Conservation (phyloP, 140 eudicot genomes). For the Cichorium intybus region DNA sequence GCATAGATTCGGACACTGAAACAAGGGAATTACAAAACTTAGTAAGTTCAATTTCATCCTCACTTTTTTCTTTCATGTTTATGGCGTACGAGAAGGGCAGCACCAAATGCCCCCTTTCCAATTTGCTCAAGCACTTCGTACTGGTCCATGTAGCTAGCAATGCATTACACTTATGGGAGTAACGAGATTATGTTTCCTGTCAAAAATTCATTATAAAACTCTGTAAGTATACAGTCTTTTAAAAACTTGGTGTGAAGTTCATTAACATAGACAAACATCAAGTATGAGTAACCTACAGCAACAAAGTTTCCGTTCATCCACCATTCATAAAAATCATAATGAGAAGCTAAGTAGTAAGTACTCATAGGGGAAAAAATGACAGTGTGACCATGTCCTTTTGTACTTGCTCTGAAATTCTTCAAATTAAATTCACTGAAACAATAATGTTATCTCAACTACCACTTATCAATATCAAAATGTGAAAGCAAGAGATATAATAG, state of each 20-base stretch:
- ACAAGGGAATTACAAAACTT: background rate
- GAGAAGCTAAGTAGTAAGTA: conserved; percentile 8
- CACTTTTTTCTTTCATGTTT: conserved; percentile 94
- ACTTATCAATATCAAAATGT: background rate
- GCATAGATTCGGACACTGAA: background rate
- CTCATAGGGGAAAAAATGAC: background rate
- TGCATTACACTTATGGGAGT: conserved; percentile 24
- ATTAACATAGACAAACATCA: background rate
- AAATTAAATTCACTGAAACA: conserved; percentile 7
- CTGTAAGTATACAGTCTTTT: conserved; percentile 24
- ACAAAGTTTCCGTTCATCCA: conserved; percentile 2
- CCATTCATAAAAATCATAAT: conserved; percentile 12
- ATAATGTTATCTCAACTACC: conserved; percentile 26
- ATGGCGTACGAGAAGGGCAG: conserved; percentile 94
- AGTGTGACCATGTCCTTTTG: conserved; percentile 2
- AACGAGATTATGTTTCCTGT: conserved; percentile 19
- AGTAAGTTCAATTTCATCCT: conserved; percentile 24
- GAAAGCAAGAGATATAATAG: conserved; percentile 7
- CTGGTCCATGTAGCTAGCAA: conserved; percentile 68
- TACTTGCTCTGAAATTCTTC: background rate
- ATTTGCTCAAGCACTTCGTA: conserved; percentile 96
- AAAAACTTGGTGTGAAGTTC: conserved; percentile 2
- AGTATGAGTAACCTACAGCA: conserved; percentile 16
- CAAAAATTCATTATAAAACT: conserved; percentile 8
- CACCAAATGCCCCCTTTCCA: conserved; percentile 95